Evolutionary conservation across 2,329 filamentous ascomycete genomes (phyloP), one percentile per base, ranked within the genome.

Genomic region (Ophiosphaerella korrae): DNA sequence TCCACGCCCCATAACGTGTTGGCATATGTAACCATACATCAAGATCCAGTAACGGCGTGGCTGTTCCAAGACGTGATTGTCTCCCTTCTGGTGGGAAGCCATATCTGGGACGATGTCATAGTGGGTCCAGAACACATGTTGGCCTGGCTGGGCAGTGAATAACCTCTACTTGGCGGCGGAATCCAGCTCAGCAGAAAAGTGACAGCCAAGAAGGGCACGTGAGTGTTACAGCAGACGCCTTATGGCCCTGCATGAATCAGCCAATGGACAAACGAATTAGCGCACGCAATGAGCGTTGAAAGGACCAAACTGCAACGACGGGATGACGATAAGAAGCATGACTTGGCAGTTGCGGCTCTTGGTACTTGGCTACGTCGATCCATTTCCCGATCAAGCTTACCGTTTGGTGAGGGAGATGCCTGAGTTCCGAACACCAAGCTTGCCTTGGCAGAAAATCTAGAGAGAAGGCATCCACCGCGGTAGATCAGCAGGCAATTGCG

Each of bases 61-160:
- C 50, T 47, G 47, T 50, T 48, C 58, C 58, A 58, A 63, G 58
- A 48, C 43, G 23, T 34, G 40, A 7, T 26, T 13, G 39, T 29
- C 29, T 9, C 29, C 12, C 8, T 48, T 53, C 46, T 39, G 45
- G 44, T 39, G 50, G 50, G 42, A 42, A 33, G 50, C 39, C 23
- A 40, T 45, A 34, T 57, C 59, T 61, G 56, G 55, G 55, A 51
- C 45, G 40, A 68, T 66, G 61, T 68, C 65, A 68, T 68, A 60
- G 63, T 62, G 65, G 63, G 53, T 49, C 55, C 35, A 42, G 41
- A 36, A 45, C 43, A 42, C 42, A 35, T 48, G 50, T 60, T 58
- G 53, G 46, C 46, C 48, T 52, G 43, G 48, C 60, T 62, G 42
- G 62, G 62, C 62, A 48, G 58, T 57, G 42, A 38, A 45, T 43